These are phyloP conservation scores for Talaromyces sp. DNA, from an alignment of 2,329 filamentous ascomycete species.

Conservation along the genomic window DNA sequence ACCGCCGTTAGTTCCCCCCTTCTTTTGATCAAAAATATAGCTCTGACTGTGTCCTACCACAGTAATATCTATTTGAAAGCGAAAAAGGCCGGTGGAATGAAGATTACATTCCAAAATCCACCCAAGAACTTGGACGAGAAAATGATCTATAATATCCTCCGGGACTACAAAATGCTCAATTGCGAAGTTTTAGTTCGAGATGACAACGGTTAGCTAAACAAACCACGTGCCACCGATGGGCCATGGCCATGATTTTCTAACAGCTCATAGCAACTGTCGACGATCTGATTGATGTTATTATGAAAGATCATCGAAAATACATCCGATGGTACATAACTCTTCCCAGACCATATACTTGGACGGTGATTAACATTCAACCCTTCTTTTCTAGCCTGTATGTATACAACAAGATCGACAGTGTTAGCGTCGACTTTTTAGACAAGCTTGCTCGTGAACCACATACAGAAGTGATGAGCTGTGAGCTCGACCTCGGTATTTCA, in stretches of 20 bases:
- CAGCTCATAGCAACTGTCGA: conserved; percentile 70
- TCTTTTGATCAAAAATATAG: not conserved
- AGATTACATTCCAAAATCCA: conserved; percentile 88
- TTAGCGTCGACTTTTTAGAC: conserved; percentile 90
- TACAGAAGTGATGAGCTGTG: conserved; percentile 96
- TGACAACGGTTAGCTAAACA: conserved; percentile 59
- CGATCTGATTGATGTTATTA: conserved; percentile 98
- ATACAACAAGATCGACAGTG: conserved; percentile 98
- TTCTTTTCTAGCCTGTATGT: conserved; percentile 67
- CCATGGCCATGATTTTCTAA: not conserved
- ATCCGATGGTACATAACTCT: conserved; percentile 59
- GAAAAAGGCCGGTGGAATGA: conserved; percentile 97
- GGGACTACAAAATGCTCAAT: conserved; percentile 98
- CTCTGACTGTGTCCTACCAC: not conserved
- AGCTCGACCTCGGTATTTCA: conserved; percentile 85
- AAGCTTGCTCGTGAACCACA: conserved; percentile 86
- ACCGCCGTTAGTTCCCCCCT: conserved; percentile 62
- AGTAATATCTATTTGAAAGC: conserved; percentile 96
- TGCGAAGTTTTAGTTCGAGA: conserved; percentile 93
- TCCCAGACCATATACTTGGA: not conserved
- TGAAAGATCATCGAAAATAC: conserved; percentile 98
- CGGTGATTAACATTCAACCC: not conserved
- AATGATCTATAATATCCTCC: conserved; percentile 95
- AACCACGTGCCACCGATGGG: conserved; percentile 8
- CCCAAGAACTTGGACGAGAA: conserved; percentile 94